Conservation (phyloP, 2,329 filamentous ascomycete genomes). For the Sporothrix pallida region DNA sequence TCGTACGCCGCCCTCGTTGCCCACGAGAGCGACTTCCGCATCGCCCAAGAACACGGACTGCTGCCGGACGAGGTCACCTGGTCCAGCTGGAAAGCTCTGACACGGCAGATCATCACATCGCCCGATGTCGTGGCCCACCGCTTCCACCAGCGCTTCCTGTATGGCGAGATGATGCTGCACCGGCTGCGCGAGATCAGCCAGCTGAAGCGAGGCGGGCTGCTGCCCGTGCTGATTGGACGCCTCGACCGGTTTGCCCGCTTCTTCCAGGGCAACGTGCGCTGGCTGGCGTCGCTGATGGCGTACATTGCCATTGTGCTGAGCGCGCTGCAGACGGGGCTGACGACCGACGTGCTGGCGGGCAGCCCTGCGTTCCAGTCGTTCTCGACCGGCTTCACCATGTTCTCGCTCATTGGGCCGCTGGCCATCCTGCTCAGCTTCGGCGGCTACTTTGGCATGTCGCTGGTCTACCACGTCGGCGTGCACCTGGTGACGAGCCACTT, state of each 20-base stretch:
- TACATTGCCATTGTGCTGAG: constrained; percentile 55
- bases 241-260: constrained; percentile 48
- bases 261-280: constrained; percentile 51
- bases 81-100: constrained; percentile 48
- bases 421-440: constrained; percentile 36
- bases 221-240: constrained; percentile 40
- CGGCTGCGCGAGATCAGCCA: constrained; percentile 51
- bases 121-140: constrained; percentile 42
- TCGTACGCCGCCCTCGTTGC: constrained; percentile 48
- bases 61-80: constrained; percentile 48
- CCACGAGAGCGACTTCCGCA: constrained; percentile 48
- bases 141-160: constrained; percentile 48
- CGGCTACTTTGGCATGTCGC: constrained; percentile 36
- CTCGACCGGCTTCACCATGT: constrained; percentile 56
- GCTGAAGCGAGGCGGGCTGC: constrained; percentile 38
- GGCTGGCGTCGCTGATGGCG: constrained; percentile 48
- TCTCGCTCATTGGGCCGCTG: constrained; percentile 53
- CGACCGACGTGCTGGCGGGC: constrained; percentile 44
- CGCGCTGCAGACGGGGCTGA: constrained; percentile 57
- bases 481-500: constrained; percentile 35
- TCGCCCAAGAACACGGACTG: constrained; percentile 47
- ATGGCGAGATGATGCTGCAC: constrained; percentile 51
- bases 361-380: constrained; percentile 51
- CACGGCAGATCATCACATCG: constrained; percentile 42
- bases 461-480: constrained; percentile 36